Base-by-base conservation (phyloP, 1,284 basidiomycete genomes). In the Ceratobasidium sp. region DNA sequence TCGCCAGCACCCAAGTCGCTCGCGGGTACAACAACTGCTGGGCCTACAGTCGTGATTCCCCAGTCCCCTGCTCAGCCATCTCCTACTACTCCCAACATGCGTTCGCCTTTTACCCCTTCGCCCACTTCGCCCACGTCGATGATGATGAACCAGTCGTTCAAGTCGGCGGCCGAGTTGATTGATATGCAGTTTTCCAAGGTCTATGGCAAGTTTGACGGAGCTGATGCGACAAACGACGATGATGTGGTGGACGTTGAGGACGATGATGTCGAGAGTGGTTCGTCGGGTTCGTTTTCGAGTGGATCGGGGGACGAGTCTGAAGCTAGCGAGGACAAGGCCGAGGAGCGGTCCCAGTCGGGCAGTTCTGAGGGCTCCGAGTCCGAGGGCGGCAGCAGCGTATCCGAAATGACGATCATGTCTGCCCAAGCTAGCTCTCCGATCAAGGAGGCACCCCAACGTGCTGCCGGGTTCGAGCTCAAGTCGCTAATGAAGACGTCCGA, bases 161-260 rank as follows among this genome's bases (percentile, higher is more conserved):
- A 49, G 31, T 49, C 57, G 10, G 57, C 57, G 7, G 57, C 57
- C 43, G 57, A 62, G 43, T 32, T 62, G 42, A 62, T 62, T 32
- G 57, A 62, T 49, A 27, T 43, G 2, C 25, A 47, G 57, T 32
- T 62, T 31, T 62, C 40, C 29, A 62, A 62, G 45, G 42, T 62
- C 15, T 47, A 62, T 49, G 43, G 55, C 22, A 43, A 43, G 43
- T 40, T 58, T 13, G 55, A 58, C 35, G 17, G 38, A 40, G 38
- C 7, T 17, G 38, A 17, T 35, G 20, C 35, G 29, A 22, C 55
- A 25, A 32, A 43, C 3, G 57, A 47, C 15, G 17, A 12, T 40
- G 57, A 29, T 25, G 43, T 43, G 54, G 17, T 22, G 12, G 35
- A 34, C 32, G 32, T n/a, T 1, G 57, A 62, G 29, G 57, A 62